These are phyloP conservation scores for Fusarium citri DNA, from an alignment of 2,329 filamentous ascomycete species.

Conservation along the genomic window DNA sequence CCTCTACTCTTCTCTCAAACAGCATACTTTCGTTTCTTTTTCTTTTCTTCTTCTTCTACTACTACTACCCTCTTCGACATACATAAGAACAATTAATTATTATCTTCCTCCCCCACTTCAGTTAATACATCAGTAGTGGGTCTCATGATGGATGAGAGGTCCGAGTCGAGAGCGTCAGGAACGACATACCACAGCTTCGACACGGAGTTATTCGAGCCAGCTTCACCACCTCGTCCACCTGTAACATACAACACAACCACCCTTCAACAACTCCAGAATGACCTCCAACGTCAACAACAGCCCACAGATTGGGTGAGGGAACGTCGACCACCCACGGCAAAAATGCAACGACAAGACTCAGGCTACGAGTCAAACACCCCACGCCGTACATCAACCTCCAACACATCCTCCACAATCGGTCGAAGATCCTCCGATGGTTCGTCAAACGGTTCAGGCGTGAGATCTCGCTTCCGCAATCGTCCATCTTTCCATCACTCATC, in stretches of 20 bases:
- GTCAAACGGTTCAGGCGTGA: constrained; percentile 35
- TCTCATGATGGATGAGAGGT: constrained; percentile 49
- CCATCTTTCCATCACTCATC: constrained; percentile 57
- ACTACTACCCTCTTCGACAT: neutral
- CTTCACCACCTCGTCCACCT: constrained; percentile 45
- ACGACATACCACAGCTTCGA: constrained; percentile 68
- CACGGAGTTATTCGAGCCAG: constrained; percentile 59
- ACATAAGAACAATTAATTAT: constrained; percentile 7
- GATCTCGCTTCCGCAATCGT: constrained; percentile 53
- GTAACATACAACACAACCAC: constrained; percentile 40
- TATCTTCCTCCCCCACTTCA: constrained; percentile 1
- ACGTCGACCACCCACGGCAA: constrained; percentile 48
- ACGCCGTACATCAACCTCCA: constrained; percentile 55
- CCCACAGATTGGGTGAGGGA: constrained; percentile 38
- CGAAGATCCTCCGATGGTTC: constrained; percentile 53
- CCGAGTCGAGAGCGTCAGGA: constrained; percentile 60
- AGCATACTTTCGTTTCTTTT: constrained; percentile 11
- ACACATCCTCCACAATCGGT: constrained; percentile 43
- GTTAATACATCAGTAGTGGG: neutral
- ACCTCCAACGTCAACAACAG: constrained; percentile 40
- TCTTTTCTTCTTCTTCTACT: neutral
- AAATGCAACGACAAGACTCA: constrained; percentile 68
- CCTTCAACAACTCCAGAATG: constrained; percentile 38
- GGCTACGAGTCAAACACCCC: constrained; percentile 65
- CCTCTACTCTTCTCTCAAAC: constrained; percentile 12